Base-by-base conservation (phyloP, 2,329 filamentous ascomycete species). In the Knoxdaviesia proteae region DNA sequence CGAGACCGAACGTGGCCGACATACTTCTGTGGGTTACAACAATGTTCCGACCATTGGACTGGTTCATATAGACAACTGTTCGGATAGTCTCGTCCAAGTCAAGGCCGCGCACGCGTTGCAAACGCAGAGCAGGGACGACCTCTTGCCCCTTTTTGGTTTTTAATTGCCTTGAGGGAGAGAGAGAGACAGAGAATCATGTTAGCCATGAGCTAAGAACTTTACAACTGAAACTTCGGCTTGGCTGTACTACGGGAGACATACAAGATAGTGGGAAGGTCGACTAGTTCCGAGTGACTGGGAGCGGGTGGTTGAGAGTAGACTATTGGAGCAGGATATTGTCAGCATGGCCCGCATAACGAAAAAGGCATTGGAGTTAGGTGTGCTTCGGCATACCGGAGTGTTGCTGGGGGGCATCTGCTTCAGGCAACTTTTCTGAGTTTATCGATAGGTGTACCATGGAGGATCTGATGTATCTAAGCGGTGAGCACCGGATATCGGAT, bases 231-330 rank as follows among this genome's bases (percentile, higher is more conserved):
- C 20, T 20, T 20, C 20, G 3, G 20, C 20, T 20, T 20, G 20
- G 20, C 3, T 20, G 20, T 20, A 20, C 20, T 20, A 20, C 20
- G 20, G 20, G 20, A 20, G 20, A 20, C 43, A 11, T 42, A 45
- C 43, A 45, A 37, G 20, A 45, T 45, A 4, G 43, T 36, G 20
- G 39, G 43, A 39, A 45, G 43, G 31, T 45, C 43, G 37, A 45
- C 40, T 40, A 32, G 42, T 45, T 20, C 43, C 36, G n/a, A 42
- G 43, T 45, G 36, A 45, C 42, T 31, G 40, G 40, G n/a, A 40
- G 36, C 36, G 42, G 40, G 40, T 31, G 39, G 6, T 32, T 40
- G 32, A 40, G 43, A 30, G 36, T 45, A 42, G 29, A 8, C 42
- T 32, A 36, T 42, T 35, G 4, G 43, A 36, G 20, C 20, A 20